Base-by-base conservation (phyloP, 1,139 yeast species). In the Suhomyces chickasaworum region DNA sequence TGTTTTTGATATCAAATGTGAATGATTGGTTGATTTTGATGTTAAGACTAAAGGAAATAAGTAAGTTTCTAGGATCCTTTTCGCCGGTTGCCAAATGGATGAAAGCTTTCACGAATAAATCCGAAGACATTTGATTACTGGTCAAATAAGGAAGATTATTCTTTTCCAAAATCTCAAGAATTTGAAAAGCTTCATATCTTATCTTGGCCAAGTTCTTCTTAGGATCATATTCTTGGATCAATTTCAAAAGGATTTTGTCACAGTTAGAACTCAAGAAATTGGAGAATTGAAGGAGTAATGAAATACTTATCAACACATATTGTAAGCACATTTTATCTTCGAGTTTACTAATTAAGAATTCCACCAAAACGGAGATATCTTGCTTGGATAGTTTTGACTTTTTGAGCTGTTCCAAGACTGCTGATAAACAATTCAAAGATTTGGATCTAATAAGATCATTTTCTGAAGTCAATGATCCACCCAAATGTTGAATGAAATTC, bases 61-160 rank as follows among this genome's bases (percentile, higher is more conserved):
- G 65, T 52, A 93, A 72, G 61, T 95, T 93, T 48, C 89, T 74
- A 3, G 99, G 99, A 64, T 93, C 99, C 59, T 93, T 95, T 60
- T 93, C 99, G 22, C 96, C 96, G 9, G 81, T 74, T 4, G 96
- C 88, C 38, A 89, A 61, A 49, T 82, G 81, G 31, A 87, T 64
- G 56, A 86, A 90, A 0, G 85, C 65, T 44, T 75, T 64, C 29
- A 88, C 72, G 47, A 76, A 81, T 12, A 64, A 52, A 30, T 77
- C 76, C 16, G 72, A 65, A 21, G 52, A 42, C 7, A 47, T 49
- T 10, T 47, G 53, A 15, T 53, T 50, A 12, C 53, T 43, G 38
- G 47, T 37, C 36, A 59, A 52, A 49, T 46, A 58, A 7, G 39
- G 18, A 48, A 52, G n/a, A 48, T 35, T 45, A 57, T 68, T 29